phyloP scores from a whole-genome alignment of 768 basidiomycete genomes.

The Clathrus columnatus region DNA sequence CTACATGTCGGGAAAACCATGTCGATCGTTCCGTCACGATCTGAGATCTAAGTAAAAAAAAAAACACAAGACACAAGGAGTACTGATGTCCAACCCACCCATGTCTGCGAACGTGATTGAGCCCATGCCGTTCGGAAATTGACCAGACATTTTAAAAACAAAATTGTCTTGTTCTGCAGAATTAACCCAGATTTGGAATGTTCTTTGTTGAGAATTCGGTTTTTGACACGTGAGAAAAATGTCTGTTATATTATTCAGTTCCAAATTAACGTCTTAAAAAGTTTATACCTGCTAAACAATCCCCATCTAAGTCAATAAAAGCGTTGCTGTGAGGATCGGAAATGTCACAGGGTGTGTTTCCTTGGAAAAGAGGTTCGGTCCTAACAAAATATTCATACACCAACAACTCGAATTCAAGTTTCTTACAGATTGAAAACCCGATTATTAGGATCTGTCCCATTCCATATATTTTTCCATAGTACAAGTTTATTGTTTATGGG shows the following conservation, averaged over 20 bases:
- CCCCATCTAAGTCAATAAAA: conserved; percentile 88
- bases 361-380: conserved; percentile 43
- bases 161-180: conserved; percentile 66
- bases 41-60: conserved; percentile 23
- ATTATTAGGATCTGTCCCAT: conserved; percentile 41
- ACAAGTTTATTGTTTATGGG: conserved; percentile 36
- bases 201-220: conserved; percentile 39
- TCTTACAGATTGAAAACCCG: conserved; percentile 63
- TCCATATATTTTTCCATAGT: conserved; percentile 80
- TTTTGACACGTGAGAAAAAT: conserved; percentile 83
- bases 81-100: conserved; percentile 35
- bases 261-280: conserved; percentile 1
- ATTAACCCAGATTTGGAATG: conserved; percentile 91
- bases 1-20: conserved; percentile 85
- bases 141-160: conserved; percentile 52
- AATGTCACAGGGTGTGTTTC: conserved; percentile 53
- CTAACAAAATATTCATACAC: conserved; percentile 25
- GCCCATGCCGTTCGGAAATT: conserved; percentile 69
- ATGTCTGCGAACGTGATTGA: conserved; percentile 85
- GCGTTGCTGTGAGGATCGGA: conserved; percentile 92
- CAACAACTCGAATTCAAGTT: not conserved
- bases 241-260: conserved; percentile 38
- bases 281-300: conserved; percentile 79
- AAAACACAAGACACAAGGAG: not conserved
- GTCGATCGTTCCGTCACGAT: conserved; percentile 95